Percentiles rank a stretch among this genome's conserved stretches.
These are phyloP conservation scores for Monosporascus sp. DNA, from an alignment of 2,329 filamentous ascomycete species.

Conservation along the genomic window DNA sequence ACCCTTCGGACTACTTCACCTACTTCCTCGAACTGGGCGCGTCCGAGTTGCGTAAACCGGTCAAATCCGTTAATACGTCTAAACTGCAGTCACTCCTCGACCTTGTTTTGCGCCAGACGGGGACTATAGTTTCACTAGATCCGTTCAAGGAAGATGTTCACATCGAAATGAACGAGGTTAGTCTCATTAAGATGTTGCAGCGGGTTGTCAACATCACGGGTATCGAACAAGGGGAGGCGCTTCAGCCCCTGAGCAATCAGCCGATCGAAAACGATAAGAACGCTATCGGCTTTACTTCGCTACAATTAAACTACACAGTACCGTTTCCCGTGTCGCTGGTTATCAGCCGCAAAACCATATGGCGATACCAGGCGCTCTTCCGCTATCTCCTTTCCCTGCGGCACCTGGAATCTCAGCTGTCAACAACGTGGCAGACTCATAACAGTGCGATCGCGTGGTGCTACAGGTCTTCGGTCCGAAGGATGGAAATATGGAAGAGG, in stretches of 20 bases:
- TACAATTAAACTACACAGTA: constrained; percentile 90
- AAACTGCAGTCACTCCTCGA: constrained; percentile 97
- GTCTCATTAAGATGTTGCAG: constrained; percentile 89
- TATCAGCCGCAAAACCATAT: constrained; percentile 93
- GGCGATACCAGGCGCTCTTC: constrained; percentile 93
- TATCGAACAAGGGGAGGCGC: constrained; percentile 81
- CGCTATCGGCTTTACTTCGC: constrained; percentile 82
- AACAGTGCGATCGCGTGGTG: constrained; percentile 78
- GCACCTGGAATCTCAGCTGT: constrained; percentile 82
- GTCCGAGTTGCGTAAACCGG: constrained; percentile 85
- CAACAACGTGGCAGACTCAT: constrained; percentile 85
- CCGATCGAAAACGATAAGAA: constrained; percentile 77
- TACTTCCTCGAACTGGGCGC: constrained; percentile 92
- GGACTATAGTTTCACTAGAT: constrained; percentile 87
- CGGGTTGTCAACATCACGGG: constrained; percentile 95
- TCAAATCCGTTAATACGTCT: constrained; percentile 81
- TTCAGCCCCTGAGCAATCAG: constrained; percentile 66
- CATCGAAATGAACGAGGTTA: constrained; percentile 93
- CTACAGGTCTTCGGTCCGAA: constrained; percentile 67
- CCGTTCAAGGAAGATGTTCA: constrained; percentile 98
- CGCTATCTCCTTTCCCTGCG: constrained; percentile 87
- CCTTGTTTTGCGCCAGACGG: constrained; percentile 90
- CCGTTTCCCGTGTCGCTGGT: constrained; percentile 95
- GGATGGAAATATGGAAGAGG: constrained; percentile 87
- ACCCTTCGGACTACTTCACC: constrained; percentile 95